These are phyloP conservation scores for Collybiopsis confluens DNA, from an alignment of 768 basidiomycete genomes.

Conservation along the genomic window DNA sequence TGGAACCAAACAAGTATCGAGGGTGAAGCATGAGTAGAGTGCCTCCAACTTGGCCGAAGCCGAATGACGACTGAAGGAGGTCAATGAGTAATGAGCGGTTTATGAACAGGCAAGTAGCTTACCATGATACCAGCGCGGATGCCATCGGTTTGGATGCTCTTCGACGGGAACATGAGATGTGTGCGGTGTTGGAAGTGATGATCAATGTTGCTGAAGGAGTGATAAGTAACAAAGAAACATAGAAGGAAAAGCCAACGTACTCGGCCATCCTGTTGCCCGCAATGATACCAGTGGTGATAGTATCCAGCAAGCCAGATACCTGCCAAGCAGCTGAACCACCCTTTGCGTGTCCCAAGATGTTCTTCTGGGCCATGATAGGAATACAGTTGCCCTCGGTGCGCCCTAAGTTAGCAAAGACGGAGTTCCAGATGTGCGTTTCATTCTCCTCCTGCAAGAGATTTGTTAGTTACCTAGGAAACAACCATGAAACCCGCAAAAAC, in stretches of 20 bases:
- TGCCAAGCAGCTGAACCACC: constrained; percentile 99
- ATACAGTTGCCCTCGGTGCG: constrained; percentile 96
- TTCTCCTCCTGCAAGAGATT: constrained; percentile 76
- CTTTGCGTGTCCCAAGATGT: constrained; percentile 94
- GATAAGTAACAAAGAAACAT: constrained; percentile 1
- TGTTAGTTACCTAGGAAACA: background rate
- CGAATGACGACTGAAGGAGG: constrained; percentile 79
- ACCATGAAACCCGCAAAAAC: constrained; percentile 16
- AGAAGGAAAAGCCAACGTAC: constrained; percentile 42
- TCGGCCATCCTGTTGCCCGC: constrained; percentile 97
- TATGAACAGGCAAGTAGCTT: constrained; percentile 17
- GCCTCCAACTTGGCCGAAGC: constrained; percentile 98
- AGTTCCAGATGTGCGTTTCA: constrained; percentile 96
- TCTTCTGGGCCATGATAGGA: constrained; percentile 97
- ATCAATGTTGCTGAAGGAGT: constrained; percentile 75
- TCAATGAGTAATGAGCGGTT: constrained; percentile 7
- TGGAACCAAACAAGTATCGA: constrained; percentile 80
- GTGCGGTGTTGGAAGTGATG: constrained; percentile 85
- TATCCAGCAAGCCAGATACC: constrained; percentile 87
- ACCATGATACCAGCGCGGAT: constrained; percentile 87
- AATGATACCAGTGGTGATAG: constrained; percentile 78
- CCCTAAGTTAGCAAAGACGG: constrained; percentile 82
- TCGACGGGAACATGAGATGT: constrained; percentile 96
- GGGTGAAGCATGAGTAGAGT: constrained; percentile 86
- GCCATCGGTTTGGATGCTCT: constrained; percentile 91